A percentile compares a stretch with the other conserved stretches of the same genome.
Conservation (phyloP, 2,329 filamentous ascomycete species). For the Fusarium sp. region DNA sequence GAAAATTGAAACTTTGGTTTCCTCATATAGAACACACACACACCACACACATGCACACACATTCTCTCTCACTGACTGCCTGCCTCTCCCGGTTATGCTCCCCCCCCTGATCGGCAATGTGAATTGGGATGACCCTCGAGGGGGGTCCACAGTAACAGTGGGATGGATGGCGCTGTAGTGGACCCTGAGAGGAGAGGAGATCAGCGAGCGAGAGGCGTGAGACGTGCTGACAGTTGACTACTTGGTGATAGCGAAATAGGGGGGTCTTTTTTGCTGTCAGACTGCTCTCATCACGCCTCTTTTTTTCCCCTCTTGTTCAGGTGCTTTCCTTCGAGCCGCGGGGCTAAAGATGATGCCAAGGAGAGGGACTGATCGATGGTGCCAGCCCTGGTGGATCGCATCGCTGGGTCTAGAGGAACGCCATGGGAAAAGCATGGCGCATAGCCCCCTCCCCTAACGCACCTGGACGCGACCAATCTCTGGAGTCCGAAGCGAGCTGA, state of each 20-base stretch:
- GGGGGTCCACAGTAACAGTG: slow-evolving; percentile 1
- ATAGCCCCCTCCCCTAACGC: background rate
- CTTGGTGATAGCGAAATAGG: background rate
- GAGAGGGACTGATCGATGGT: slow-evolving; percentile 1
- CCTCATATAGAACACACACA: slow-evolving; percentile 4
- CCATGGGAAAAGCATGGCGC: background rate
- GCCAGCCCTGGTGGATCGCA: slow-evolving; percentile 2
- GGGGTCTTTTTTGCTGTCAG: background rate
- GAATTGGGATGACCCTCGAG: slow-evolving; percentile 8
- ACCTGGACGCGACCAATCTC: background rate
- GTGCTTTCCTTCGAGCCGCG: background rate
- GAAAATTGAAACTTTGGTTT: slow-evolving; percentile 1
- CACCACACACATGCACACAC: background rate
- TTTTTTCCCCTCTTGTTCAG: background rate
- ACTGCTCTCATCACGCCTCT: background rate
- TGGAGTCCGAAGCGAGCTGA: background rate
- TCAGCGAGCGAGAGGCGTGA: background rate
- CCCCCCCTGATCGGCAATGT: slow-evolving; percentile 8
- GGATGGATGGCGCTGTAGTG: background rate
- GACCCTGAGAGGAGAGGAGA: background rate
- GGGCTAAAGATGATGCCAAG: background rate
- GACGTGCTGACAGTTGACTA: background rate
- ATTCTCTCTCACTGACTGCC: background rate
- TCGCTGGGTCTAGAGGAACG: background rate
- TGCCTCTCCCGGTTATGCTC: background rate